These are phyloP conservation scores for Mallotus repandus DNA, from an alignment of 441 rosid species.

Conservation along the genomic window DNA sequence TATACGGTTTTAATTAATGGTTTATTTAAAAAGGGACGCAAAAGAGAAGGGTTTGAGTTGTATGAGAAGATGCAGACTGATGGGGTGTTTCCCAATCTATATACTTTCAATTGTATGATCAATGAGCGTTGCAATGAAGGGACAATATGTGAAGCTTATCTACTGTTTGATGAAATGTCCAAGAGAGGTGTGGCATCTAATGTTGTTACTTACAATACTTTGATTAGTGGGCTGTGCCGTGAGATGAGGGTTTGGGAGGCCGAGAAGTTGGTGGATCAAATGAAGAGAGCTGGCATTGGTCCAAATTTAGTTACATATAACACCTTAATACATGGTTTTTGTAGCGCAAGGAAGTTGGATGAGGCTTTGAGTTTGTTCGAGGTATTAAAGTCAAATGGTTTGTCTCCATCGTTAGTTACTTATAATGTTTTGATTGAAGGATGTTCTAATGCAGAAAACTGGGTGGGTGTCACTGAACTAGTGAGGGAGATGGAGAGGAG, in stretches of 20 bases:
- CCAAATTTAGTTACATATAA: constrained; percentile 65
- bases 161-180: constrained; percentile 74
- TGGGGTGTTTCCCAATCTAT: constrained; percentile 56
- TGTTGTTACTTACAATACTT: constrained; percentile 59
- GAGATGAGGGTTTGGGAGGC: constrained; percentile 50
- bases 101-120: constrained; percentile 63
- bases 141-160: constrained; percentile 37
- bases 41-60: constrained; percentile 55
- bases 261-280: constrained; percentile 42
- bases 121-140: constrained; percentile 49
- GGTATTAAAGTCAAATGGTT: constrained; percentile 52
- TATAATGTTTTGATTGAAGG: constrained; percentile 60
- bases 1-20: constrained; percentile 74
- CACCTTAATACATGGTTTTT: constrained; percentile 59
- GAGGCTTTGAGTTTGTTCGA: constrained; percentile 50
- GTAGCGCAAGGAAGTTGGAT: constrained; percentile 39
- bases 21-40: constrained; percentile 52
- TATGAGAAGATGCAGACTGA: constrained; percentile 62
- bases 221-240: constrained; percentile 56
- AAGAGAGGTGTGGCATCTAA: constrained; percentile 54
- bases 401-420: constrained; percentile 62
- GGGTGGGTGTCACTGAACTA: constrained; percentile 38
- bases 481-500: constrained; percentile 83
- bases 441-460: constrained; percentile 46
- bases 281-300: constrained; percentile 48